Base-by-base conservation (phyloP, 345 rosid genomes). In the Lepidium aucheri region DNA sequence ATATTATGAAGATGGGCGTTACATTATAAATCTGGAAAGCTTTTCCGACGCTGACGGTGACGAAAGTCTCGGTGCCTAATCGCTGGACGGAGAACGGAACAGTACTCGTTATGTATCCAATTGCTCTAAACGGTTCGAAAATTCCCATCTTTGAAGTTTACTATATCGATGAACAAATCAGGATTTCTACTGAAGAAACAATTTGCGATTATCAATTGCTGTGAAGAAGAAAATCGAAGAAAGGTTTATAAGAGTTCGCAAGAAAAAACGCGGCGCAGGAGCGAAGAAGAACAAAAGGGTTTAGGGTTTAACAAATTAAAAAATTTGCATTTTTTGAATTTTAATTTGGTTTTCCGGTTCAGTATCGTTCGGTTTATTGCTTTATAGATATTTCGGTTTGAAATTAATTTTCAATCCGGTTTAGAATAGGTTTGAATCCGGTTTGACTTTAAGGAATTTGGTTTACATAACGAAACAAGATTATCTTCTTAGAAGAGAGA, bases 71-170 rank as follows among this genome's bases (percentile, higher is more conserved):
- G 2, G 91, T 86, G 74, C 99, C 96, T 28, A 90, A 65, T 1
- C 95, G 86, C 69, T 94, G 95, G 44, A 90, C 89, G 53, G 92
- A 86, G 79, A 90, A 88, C 1, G 97, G 97, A 42, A 88, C 91
- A 3, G 73, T 81, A 66, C 82, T 79, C 13, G 97, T 84, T 63
- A 94, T 86, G 85, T 83, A 94, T 3, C 99, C 99, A 8, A 94
- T 80, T 6, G 93, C 97, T 81, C 95, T 84, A 59, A 74, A 90
- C 0, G 99, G 95, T 67, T 88, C 99, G 67, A 94, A 94, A 7
- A 94, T 88, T 28, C 97, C 99, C 97, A 93, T 93, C 22, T 68
- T 65, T 11, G 22, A 52, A 17, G 32, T 28, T 5, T 28, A 54
- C 26, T 28, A 28, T 6, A 30, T 47, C 32, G 39, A 42, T 9